Base-by-base conservation (phyloP, 345 rosid species). In the Geranium rotundifolium region DNA sequence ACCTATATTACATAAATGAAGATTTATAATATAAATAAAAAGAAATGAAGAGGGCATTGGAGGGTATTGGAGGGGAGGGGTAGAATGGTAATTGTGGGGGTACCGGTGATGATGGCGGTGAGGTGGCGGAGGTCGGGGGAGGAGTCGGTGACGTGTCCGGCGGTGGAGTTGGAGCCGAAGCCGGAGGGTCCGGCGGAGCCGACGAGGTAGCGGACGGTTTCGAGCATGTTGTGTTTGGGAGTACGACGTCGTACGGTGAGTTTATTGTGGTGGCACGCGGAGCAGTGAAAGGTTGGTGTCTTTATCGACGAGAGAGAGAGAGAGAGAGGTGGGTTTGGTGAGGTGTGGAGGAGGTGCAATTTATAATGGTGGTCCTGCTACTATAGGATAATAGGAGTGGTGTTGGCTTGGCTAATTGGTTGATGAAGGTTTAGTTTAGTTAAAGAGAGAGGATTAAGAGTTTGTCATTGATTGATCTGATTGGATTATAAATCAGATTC, bases 51-150 rank as follows among this genome's bases (percentile, higher is more conserved):
- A 23, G 27, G 27, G 27, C 27, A 23, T 23, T 1, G 27, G 2
- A 23, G 27, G 27, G 27, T 2, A 23, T 23, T 1, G 27, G 27
- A 23, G 27, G 27, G 27, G 27, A 23, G 27, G 27, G 27, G 27
- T 2, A 23, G 27, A 23, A 23, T 23, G 27, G 27, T 23, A 23
- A 23, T 23, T 23, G 27, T 23, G 27, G 27, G 27, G 30, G 10
- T 62, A 89, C 98, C 98, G 57, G 99, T 93, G 79, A 93, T 82
- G 70, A 93, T 72, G 62, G 90, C 97, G 20, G 97, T 93, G 65
- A 79, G 18, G 65, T 81, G 82, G 60, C 82, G 77, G 34, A 86
- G 85, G 75, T 88, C 85, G 30, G 63, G 59, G 71, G 75, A 77
- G 69, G 63, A 59, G n/a, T 78, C 76, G 0, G 96, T 90, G 17